phyloP scores from a whole-genome alignment of 2,329 filamentous ascomycete species.

The Pyrenophora tritici-repentis region DNA sequence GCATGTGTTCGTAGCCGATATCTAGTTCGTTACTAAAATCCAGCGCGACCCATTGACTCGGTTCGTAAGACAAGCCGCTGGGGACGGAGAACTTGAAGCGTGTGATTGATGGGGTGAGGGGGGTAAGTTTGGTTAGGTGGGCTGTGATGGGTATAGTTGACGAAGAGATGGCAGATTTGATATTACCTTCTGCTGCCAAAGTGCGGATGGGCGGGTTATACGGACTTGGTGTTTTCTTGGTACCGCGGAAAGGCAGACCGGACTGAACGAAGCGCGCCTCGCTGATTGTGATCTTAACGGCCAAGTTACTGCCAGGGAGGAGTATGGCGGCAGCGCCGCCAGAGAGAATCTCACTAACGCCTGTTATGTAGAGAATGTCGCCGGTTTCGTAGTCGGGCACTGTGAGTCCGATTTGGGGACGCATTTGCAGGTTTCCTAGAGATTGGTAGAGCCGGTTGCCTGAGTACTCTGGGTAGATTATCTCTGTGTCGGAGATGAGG shows the following conservation, averaged over 20 bases:
- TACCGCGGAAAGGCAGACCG: slow-evolving; percentile 71
- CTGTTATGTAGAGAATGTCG: slow-evolving; percentile 75
- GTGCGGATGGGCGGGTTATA: slow-evolving; percentile 78
- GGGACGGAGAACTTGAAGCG: slow-evolving; percentile 65
- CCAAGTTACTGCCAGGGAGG: slow-evolving; percentile 73
- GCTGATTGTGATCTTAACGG: slow-evolving; percentile 68
- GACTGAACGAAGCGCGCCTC: slow-evolving; percentile 66
- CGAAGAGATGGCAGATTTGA: slow-evolving; percentile 20
- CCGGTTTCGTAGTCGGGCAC: slow-evolving; percentile 77
- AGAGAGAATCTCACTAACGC: slow-evolving; percentile 68
- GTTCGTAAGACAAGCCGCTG: slow-evolving; percentile 56
- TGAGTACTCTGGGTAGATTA: slow-evolving; percentile 83
- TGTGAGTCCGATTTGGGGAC: slow-evolving; percentile 69
- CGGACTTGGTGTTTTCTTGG: slow-evolving; percentile 65
- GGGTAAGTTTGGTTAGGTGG: slow-evolving; percentile 62
- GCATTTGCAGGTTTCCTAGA: slow-evolving; percentile 73
- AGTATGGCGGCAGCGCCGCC: slow-evolving; percentile 65
- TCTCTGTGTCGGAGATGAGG: slow-evolving; percentile 63
- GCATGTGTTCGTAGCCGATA: slow-evolving; percentile 80
- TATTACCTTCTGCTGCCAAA: slow-evolving; percentile 62
- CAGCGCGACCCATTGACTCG: slow-evolving; percentile 79
- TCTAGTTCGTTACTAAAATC: slow-evolving; percentile 73
- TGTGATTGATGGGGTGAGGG: slow-evolving; percentile 68
- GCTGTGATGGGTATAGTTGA: slow-evolving; percentile 50
- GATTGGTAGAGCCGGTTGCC: slow-evolving; percentile 86